phyloP scores from a whole-genome alignment of 306 rosid species.

The Lupinus albus region DNA sequence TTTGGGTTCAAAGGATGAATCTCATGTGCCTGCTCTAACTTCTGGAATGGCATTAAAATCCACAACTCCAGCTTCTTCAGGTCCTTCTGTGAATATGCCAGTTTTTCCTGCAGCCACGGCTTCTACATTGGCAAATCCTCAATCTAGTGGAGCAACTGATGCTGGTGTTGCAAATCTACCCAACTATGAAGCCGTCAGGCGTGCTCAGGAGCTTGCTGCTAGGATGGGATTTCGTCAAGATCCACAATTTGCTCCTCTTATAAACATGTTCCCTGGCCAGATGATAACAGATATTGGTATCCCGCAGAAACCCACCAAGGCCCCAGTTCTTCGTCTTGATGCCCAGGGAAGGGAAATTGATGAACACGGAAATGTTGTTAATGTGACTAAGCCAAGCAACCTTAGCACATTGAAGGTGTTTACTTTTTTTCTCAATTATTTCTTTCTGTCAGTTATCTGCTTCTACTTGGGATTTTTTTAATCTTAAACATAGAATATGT shows the following conservation, averaged over 20 bases:
- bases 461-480: neutral
- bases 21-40: slow-evolving; percentile 41
- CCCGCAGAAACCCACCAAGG: slow-evolving; percentile 82
- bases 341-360: slow-evolving; percentile 96
- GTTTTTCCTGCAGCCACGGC: slow-evolving; percentile 48
- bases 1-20: slow-evolving; percentile 51
- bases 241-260: slow-evolving; percentile 91
- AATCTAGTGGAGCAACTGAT: slow-evolving; percentile 42
- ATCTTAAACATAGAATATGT: neutral
- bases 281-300: slow-evolving; percentile 54
- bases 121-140: slow-evolving; percentile 32
- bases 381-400: slow-evolving; percentile 74
- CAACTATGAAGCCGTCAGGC: slow-evolving; percentile 80
- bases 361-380: slow-evolving; percentile 86
- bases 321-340: slow-evolving; percentile 97
- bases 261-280: slow-evolving; percentile 90
- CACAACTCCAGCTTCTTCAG: slow-evolving; percentile 47
- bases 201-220: slow-evolving; percentile 92
- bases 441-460: slow-evolving; percentile 17
- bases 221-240: slow-evolving; percentile 95
- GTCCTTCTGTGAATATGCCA: slow-evolving; percentile 45
- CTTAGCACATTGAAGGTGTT: slow-evolving; percentile 95
- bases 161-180: slow-evolving; percentile 53
- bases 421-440: slow-evolving; percentile 17
- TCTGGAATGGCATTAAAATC: slow-evolving; percentile 44